Evolutionary conservation across 768 basidiomycete genomes (phyloP).

Genomic region (Collybia mongolica): DNA sequence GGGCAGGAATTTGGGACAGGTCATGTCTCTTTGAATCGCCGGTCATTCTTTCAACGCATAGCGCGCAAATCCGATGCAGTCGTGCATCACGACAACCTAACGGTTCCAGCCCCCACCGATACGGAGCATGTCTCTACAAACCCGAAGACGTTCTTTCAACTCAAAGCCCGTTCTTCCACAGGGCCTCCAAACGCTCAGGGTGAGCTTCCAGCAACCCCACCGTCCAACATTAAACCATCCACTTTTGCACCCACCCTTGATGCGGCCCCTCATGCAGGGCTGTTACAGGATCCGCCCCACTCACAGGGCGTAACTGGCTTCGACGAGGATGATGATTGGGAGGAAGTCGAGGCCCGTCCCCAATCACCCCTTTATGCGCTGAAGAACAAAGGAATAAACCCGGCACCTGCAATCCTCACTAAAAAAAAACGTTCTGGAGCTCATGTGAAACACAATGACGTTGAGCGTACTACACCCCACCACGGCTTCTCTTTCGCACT

Average conservation of each 20-base stretch:
- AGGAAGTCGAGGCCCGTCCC: slow-evolving; percentile 15
- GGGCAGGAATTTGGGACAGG: slow-evolving; percentile 1
- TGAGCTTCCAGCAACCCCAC: background rate
- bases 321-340: slow-evolving; percentile 15
- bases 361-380: slow-evolving; percentile 13
- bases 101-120: background rate
- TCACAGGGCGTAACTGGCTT: slow-evolving; percentile 5
- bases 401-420: slow-evolving; percentile 2
- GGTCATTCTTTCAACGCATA: slow-evolving; percentile 11
- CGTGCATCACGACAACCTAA: background rate
- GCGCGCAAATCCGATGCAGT: slow-evolving; percentile 1
- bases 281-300: background rate
- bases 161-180: background rate
- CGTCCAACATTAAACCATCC: background rate
- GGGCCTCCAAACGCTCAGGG: background rate
- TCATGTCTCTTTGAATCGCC: slow-evolving; percentile 8
- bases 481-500: slow-evolving; percentile 8
- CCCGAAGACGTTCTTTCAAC: slow-evolving; percentile 8
- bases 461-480: slow-evolving; percentile 1
- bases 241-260: background rate
- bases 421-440: slow-evolving; percentile 3
- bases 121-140: slow-evolving; percentile 8
- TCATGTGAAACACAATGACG: background rate
- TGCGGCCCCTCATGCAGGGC: background rate
- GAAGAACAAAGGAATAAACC: slow-evolving; percentile 12